Percentiles rank a stretch among this genome's conserved stretches.
Evolutionary conservation across 352 stramenopile genomes (phyloP).

Genomic region (Globisporangium megalacanthum): DNA sequence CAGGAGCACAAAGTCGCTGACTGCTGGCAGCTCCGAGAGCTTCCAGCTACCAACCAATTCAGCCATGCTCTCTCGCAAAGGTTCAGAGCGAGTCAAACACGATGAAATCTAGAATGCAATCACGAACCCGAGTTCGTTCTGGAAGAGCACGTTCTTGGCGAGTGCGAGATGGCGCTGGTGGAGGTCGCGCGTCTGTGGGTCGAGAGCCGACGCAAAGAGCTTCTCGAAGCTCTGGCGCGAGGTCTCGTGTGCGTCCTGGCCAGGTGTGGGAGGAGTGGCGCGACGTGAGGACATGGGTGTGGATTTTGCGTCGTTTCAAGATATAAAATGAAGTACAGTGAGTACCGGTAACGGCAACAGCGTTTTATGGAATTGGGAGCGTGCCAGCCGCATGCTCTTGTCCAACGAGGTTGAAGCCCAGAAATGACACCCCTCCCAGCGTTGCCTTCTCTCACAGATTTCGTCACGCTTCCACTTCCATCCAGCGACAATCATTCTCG

Average conservation of each 20-base stretch:
- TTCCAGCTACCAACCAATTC: slow-evolving; percentile 42
- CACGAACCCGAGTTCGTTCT: slow-evolving; percentile 54
- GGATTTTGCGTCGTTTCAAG: slow-evolving; percentile 5
- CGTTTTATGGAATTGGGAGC: background rate
- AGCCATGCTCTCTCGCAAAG: background rate
- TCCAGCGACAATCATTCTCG: background rate
- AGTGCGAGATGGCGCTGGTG: slow-evolving; percentile 68
- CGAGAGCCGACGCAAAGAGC: slow-evolving; percentile 49
- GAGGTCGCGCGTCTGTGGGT: slow-evolving; percentile 60
- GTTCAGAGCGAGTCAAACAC: background rate
- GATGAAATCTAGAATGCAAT: background rate
- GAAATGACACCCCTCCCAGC: slow-evolving; percentile 6
- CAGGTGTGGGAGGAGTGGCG: background rate
- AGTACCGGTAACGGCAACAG: slow-evolving; percentile 3
- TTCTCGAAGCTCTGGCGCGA: slow-evolving; percentile 53
- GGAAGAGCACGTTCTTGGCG: slow-evolving; percentile 71
- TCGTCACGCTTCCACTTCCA: background rate
- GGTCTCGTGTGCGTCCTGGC: slow-evolving; percentile 7
- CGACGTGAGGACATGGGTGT: background rate
- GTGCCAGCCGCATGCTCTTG: background rate
- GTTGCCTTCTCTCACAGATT: background rate
- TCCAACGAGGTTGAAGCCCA: slow-evolving; percentile 7
- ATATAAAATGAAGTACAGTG: slow-evolving; percentile 1
- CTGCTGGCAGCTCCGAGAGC: slow-evolving; percentile 51
- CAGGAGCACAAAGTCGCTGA: slow-evolving; percentile 51